These are phyloP conservation scores for Cucumis melo DNA, from an alignment of 306 rosid species.

Conservation along the genomic window DNA sequence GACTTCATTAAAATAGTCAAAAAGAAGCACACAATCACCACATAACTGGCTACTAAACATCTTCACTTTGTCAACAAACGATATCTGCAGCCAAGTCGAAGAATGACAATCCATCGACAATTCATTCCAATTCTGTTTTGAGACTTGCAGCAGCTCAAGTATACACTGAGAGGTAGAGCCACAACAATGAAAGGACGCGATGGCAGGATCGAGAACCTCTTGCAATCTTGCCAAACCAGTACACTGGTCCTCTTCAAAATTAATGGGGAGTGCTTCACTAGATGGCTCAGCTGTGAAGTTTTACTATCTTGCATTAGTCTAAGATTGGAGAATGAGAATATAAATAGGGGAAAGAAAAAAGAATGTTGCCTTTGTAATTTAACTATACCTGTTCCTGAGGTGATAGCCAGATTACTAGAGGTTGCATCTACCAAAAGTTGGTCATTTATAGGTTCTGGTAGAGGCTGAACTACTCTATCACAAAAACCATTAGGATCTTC, in stretches of 20 bases:
- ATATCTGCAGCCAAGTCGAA: constrained; percentile 21
- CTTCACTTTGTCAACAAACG: constrained; percentile 29
- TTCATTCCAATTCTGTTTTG: constrained; percentile 37
- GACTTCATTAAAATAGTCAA: constrained; percentile 38
- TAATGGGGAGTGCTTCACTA: constrained; percentile 1
- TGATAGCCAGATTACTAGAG: constrained; percentile 1
- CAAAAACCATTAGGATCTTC: constrained; percentile 14
- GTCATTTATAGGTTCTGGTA: constrained; percentile 18
- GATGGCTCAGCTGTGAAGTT: constrained; percentile 28
- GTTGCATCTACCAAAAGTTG: constrained; percentile 15
- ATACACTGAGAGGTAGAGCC: constrained; percentile 15
- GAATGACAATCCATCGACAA: constrained; percentile 18
- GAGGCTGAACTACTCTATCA: constrained; percentile 18
- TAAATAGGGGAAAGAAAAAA: not conserved
- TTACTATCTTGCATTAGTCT: constrained; percentile 9
- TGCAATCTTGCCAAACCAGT: constrained; percentile 15
- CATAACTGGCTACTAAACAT: constrained; percentile 20
- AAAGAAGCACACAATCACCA: constrained; percentile 19
- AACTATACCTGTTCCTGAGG: not conserved
- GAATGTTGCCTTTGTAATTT: not conserved
- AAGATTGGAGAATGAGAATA: constrained; percentile 4
- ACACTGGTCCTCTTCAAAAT: constrained; percentile 11
- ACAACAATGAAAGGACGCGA: constrained; percentile 11
- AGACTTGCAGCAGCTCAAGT: constrained; percentile 27
- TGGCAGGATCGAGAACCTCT: constrained; percentile 5